A percentile compares a stretch with the other conserved stretches of the same genome.
Conservation (phyloP, 2,329 filamentous ascomycete species). For the Monilinia fructicola region DNA sequence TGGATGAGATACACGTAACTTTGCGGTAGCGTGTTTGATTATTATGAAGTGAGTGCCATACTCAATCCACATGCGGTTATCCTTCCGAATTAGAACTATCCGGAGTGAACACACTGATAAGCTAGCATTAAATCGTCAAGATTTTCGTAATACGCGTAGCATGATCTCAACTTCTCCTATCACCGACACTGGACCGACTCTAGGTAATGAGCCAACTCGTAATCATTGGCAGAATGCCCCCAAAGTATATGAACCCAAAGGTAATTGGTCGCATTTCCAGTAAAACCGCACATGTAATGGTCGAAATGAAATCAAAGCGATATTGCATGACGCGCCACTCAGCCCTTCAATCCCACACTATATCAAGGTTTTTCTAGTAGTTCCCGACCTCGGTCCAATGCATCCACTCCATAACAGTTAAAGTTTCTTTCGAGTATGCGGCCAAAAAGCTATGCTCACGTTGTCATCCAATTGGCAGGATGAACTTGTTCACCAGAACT, state of each 20-base stretch:
- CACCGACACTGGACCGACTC: background rate
- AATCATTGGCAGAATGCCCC: background rate
- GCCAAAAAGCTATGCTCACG: background rate
- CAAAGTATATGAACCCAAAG: background rate
- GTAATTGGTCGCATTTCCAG: background rate
- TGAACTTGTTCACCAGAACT: background rate
- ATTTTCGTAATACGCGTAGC: background rate
- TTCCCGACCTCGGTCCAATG: background rate
- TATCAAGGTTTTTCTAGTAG: background rate
- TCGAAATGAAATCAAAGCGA: background rate
- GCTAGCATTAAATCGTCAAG: background rate
- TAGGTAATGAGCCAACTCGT: background rate
- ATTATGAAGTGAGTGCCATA: background rate
- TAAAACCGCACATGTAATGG: background rate
- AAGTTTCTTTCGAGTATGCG: background rate
- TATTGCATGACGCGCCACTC: slow-evolving; percentile 1
- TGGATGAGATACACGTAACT: background rate
- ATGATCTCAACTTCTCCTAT: background rate
- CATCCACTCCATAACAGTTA: background rate
- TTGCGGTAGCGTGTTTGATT: background rate
- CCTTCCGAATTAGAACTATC: background rate
- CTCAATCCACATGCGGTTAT: background rate
- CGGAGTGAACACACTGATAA: background rate
- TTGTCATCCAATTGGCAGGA: background rate
- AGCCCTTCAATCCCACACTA: background rate